Evolutionary conservation across 805 yeast genomes (phyloP), one percentile per base, ranked within the genome.

Genomic region (Torulaspora gathmanii): DNA sequence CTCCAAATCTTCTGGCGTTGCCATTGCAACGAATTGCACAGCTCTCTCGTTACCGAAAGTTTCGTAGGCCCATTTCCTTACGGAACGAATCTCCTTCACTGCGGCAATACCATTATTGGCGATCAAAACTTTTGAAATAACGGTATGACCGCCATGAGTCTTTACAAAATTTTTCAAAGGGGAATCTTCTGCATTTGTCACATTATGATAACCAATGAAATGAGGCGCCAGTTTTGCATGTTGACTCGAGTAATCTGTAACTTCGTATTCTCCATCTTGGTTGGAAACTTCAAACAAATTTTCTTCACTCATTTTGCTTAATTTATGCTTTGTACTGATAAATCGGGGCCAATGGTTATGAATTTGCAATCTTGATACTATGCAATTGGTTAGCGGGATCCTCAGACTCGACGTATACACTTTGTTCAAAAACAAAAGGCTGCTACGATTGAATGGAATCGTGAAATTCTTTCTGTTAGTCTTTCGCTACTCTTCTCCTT

Each of bases 31-130:
- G 64, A 93, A 95, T 58, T 86, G 87, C 54, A 93, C 86, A 45
- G 95, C 88, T 63, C 86, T 79, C 68, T 93, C 98, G 63, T 95
- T 83, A 52, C 96, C 96, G 71, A 93, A 93, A n/a, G 97, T 89
- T 68, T 93, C 98, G 69, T 93, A 93, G 20, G 99, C 90, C 99
- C 99, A 93, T 75, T 91, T 93, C 70, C 99, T 81, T 35, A 93
- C 90, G 8, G 96, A 87, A 60, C 99, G 79, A 66, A 93, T 95
- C 72, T 93, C 98, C 68, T 93, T 93, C 48, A 93, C 99, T 38
- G 99, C 99, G 15, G 95, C 99, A 67, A 93, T 95, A 79, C 99
- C 99, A 65, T 93, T 93, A 70, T 95, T 95, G 48, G 99, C 98
- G 61, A 93, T 93, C 54, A 93, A 75, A 29, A 93, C 83, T 57